phyloP scores from a whole-genome alignment of 306 rosid species.

The Begonia masoniana region DNA sequence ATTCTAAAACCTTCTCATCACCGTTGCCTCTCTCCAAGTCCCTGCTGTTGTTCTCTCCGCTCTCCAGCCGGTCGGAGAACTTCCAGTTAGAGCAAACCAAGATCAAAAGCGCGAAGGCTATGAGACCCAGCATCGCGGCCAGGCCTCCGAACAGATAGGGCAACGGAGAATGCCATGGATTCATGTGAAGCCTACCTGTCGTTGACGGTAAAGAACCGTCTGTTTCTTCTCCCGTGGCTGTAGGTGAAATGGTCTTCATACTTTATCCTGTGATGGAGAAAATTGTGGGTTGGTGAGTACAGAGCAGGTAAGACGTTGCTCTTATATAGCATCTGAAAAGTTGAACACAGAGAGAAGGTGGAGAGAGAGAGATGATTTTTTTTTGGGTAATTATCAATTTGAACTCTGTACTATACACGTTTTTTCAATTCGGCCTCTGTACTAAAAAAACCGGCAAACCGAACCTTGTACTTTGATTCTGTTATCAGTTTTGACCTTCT shows the following conservation, averaged over 20 bases:
- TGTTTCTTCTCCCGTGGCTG: constrained; percentile 2
- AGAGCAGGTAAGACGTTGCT: no score
- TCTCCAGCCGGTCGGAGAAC: constrained; percentile 13
- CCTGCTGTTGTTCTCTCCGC: constrained; percentile 13
- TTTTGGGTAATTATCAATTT: no score
- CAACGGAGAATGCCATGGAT: constrained; percentile 85
- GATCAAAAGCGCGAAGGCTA: constrained; percentile 65
- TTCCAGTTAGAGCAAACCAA: constrained; percentile 79
- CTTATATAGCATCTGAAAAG: no score
- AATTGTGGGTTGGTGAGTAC: no score
- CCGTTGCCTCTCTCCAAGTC: constrained; percentile 21
- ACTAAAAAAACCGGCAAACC: no score
- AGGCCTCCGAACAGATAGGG: constrained; percentile 87
- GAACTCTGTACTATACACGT: no score
- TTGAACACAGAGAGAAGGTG: no score
- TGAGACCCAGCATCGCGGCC: constrained; percentile 69
- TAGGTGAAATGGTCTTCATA: constrained; percentile 30
- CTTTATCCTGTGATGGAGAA: no score
- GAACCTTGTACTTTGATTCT: no score
- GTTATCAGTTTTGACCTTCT: no score
- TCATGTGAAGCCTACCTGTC: constrained; percentile 6
- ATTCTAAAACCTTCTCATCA: constrained; percentile 21
- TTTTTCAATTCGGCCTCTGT: no score
- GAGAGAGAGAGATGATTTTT: no score
- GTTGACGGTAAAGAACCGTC: constrained; percentile 9